Base-by-base conservation (phyloP, 169 alveolate genomes). In the Plasmodium chabaudi region DNA sequence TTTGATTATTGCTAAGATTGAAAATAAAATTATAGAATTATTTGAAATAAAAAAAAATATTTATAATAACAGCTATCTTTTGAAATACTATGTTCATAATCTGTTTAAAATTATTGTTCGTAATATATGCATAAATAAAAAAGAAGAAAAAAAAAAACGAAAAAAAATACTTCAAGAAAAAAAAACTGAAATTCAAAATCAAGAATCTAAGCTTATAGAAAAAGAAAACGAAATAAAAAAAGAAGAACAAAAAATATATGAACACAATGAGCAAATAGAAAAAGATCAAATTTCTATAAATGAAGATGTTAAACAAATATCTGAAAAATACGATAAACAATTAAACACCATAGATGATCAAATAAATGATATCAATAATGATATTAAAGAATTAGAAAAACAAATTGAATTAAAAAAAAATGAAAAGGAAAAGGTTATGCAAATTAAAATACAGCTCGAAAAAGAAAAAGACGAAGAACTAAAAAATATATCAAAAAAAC, bases 351-450 rank as follows among this genome's bases (percentile, higher is more conserved):
- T 74, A 27, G 25, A 74, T 49, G 88, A 74, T 17, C 39, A 74
- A 44, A 74, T 74, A 17, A 27, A 42, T 65, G 5, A 60, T 27
- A 46, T 74, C 9, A 72, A 74, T 74, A 49, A 17, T 42, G 23
- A 74, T 34, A 74, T 74, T 42, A 74, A 74, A 60, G 70, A 74
- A 21, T 51, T 74, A 15, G 88, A 74, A 60, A 34, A 74, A 60
- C 13, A 60, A 21, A 59, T 74, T 53, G 63, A 47, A 42, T 25
- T 25, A 19, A 74, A 39, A 59, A 74, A 74, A 74, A 46, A 25
- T 17, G 67, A 74, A 60, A 74, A 59, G 61, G 34, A 13, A 46
- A 23, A 74, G 25, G 73, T 72, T 25, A 23, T 60, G 21, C 60
- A 27, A 34, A n/a, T 7, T 2, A 74, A 23, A 53, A n/a, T 21